Evolutionary conservation across 805 yeast species (phyloP).

Genomic region (Cyberlindnera maritima): DNA sequence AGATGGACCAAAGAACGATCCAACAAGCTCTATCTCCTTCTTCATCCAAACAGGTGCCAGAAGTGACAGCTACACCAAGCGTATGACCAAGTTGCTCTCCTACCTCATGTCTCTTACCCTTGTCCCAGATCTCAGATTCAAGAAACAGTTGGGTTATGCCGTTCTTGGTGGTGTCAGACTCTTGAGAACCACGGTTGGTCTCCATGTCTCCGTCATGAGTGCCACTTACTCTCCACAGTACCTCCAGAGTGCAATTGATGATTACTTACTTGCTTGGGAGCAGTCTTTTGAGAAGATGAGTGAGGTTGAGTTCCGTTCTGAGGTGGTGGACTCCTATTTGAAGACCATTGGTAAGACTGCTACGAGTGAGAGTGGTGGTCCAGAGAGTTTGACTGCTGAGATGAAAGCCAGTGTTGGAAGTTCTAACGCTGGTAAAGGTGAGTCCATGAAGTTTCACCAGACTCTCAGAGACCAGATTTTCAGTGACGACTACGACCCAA

Average conservation of each 20-base stretch:
- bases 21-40: slow-evolving; percentile 48
- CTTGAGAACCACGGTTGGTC: slow-evolving; percentile 51
- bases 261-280: slow-evolving; percentile 43
- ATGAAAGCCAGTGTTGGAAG: slow-evolving; percentile 35
- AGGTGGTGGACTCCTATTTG: slow-evolving; percentile 38
- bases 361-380: slow-evolving; percentile 27
- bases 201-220: slow-evolving; percentile 58
- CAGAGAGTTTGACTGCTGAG: slow-evolving; percentile 34
- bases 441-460: slow-evolving; percentile 42
- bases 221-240: slow-evolving; percentile 39
- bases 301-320: slow-evolving; percentile 34
- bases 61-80: slow-evolving; percentile 30
- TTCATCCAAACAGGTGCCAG: slow-evolving; percentile 59
- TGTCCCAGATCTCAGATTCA: slow-evolving; percentile 47
- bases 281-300: slow-evolving; percentile 28
- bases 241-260: slow-evolving; percentile 46
- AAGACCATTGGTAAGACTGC: slow-evolving; percentile 16
- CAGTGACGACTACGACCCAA: slow-evolving; percentile 18
- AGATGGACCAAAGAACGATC: slow-evolving; percentile 42
- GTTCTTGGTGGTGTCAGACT: slow-evolving; percentile 56
- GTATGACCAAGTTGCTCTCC: slow-evolving; percentile 46
- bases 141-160: slow-evolving; percentile 60
- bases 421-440: slow-evolving; percentile 28
- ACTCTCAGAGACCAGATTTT: slow-evolving; percentile 24
- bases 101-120: slow-evolving; percentile 44